Conservation (phyloP, 108 stramenopile genomes). For the Seminavis robusta region DNA sequence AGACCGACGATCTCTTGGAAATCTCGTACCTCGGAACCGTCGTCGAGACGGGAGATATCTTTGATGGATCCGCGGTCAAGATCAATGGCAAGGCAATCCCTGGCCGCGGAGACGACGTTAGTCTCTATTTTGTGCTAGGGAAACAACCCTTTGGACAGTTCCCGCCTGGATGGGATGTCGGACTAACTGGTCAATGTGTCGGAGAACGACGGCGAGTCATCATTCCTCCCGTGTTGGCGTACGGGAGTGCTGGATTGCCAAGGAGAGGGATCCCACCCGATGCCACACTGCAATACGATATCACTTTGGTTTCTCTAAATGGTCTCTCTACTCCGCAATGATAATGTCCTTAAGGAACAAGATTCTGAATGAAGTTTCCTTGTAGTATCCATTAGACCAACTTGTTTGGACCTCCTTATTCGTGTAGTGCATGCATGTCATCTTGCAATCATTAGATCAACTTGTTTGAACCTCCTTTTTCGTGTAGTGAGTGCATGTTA, state of each 20-base stretch:
- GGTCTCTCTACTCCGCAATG: slow-evolving; percentile 79
- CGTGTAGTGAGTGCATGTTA: too few relatives aligned
- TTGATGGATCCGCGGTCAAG: slow-evolving; percentile 77
- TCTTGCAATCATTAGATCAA: too few relatives aligned
- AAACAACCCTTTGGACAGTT: slow-evolving; percentile 89
- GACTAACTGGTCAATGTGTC: slow-evolving; percentile 57
- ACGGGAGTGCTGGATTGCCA: slow-evolving; percentile 69
- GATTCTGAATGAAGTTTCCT: too few relatives aligned
- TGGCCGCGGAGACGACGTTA: slow-evolving; percentile 80
- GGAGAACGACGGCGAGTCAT: slow-evolving; percentile 76
- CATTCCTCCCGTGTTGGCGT: slow-evolving; percentile 80
- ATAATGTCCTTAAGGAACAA: too few relatives aligned
- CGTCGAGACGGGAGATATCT: slow-evolving; percentile 66
- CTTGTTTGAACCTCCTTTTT: too few relatives aligned
- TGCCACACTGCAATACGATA: slow-evolving; percentile 79
- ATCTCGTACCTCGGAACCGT: slow-evolving; percentile 74
- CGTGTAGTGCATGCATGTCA: too few relatives aligned
- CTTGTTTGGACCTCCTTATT: too few relatives aligned
- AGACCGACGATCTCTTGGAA: slow-evolving; percentile 73
- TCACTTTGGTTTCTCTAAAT: slow-evolving; percentile 79
- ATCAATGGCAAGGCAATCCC: slow-evolving; percentile 75
- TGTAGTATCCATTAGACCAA: too few relatives aligned
- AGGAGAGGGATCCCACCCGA: slow-evolving; percentile 77
- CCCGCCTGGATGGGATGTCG: slow-evolving; percentile 87
- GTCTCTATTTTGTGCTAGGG: slow-evolving; percentile 78